Base-by-base conservation (phyloP, 139 green algal species). In the Coccomyxa sp. region DNA sequence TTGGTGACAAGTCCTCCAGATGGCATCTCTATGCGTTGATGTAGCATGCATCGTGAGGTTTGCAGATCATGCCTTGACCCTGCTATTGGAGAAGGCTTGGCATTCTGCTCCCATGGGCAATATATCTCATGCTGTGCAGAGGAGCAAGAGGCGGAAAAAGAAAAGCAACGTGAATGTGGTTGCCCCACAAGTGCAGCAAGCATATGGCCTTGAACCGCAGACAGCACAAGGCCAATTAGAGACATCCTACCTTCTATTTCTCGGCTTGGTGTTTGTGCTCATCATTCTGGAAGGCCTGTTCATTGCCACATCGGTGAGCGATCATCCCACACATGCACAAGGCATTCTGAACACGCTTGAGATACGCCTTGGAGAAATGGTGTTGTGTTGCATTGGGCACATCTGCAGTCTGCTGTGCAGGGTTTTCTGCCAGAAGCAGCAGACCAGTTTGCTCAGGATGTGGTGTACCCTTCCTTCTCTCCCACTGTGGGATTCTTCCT, bases 401-500 rank as follows among this genome's bases (percentile, higher is more conserved):
- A n/a, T 12, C 1, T 70, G 70, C 39, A 18, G 31, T 31, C 41
- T 12, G 31, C 10, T 44, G 16, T 75, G 58, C 85, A 89, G 84
- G 89, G 89, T 33, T 93, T 93, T 77, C 64, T 93, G 78, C 87
- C 79, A 16, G 86, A 89, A 34, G 71, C 18, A 31, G 58, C 77
- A 22, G 89, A 93, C 79, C 39, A 81, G 24, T 93, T 90, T 85
- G 83, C 78, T 0, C 18, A 73, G 31, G 68, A 89, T 39, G 36
- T 80, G 10, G 70, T 93, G 0, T 90, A 89, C 54, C 88, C 88
- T 35, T 64, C 82, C 39, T 93, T 93, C 71, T 87, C 86, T 0
- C 86, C 88, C 31, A 87, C 82, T 29, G n/a, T 93, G 24, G 82
- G 78, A 8, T 31, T 93, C 16, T 89, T 93, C 50, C 77, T 93